Percentiles rank a stretch among this genome's conserved stretches.
These are phyloP conservation scores for Cordyceps farinosa DNA, from an alignment of 2,329 filamentous ascomycete species.

Conservation along the genomic window DNA sequence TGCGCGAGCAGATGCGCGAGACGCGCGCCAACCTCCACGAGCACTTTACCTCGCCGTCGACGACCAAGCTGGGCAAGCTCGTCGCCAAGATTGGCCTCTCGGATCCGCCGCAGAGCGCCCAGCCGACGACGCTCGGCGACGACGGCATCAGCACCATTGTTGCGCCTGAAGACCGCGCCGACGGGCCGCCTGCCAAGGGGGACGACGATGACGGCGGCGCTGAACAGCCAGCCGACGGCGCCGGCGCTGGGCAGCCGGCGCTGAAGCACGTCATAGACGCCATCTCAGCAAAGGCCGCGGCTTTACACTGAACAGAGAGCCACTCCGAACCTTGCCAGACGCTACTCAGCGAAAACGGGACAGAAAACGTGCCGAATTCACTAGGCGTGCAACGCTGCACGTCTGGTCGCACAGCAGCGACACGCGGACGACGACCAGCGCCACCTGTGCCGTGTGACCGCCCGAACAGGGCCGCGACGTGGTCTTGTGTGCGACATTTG, in stretches of 20 bases:
- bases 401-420: not conserved
- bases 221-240: too few species aligned
- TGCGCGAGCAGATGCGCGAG: constrained; percentile 17
- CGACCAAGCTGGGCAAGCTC: constrained; percentile 22
- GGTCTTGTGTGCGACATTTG: not conserved
- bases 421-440: not conserved
- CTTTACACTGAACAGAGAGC: too few species aligned
- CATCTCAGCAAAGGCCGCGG: not conserved
- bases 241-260: not conserved
- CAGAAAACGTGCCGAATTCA: not conserved
- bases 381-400: not conserved
- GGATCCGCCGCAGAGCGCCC: constrained; percentile 4
- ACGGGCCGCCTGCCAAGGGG: not conserved
- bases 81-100: constrained; percentile 13
- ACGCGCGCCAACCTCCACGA: constrained; percentile 7
- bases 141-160: not conserved
- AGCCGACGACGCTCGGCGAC: not conserved
- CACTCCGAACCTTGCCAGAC: too few species aligned
- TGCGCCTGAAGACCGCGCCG: not conserved
- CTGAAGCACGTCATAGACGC: not conserved
- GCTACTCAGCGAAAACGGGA: not conserved
- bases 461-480: not conserved
- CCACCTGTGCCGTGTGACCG: not conserved
- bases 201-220: not conserved
- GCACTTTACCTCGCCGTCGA: constrained; percentile 19